These are phyloP conservation scores for Henckelia pumila DNA, from an alignment of 257 asterid species.

Conservation along the genomic window DNA sequence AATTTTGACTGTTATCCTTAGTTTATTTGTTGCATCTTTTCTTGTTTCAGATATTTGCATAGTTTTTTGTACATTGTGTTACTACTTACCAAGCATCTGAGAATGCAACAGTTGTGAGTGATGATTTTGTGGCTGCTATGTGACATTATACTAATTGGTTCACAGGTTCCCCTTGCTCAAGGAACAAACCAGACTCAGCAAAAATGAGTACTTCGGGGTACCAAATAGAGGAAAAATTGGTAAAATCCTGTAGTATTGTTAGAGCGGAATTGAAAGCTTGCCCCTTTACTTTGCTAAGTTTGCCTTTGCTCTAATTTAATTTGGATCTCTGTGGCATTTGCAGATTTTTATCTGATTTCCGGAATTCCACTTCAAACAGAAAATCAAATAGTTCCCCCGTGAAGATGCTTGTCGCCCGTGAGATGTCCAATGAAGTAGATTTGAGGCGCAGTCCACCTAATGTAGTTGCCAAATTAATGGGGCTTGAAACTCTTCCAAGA, in stretches of 20 bases:
- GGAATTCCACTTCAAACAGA: constrained; percentile 43
- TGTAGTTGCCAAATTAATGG: constrained; percentile 95
- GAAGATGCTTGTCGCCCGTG: constrained; percentile 89
- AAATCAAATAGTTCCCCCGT: constrained; percentile 65
- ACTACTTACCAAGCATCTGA: constrained; percentile 9
- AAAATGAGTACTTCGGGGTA: constrained; percentile 47
- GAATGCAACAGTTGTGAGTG: neutral
- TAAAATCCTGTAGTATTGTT: constrained; percentile 27
- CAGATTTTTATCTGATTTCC: constrained; percentile 58
- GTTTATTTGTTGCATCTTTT: neutral
- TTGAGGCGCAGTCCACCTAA: constrained; percentile 59
- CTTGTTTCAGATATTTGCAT: constrained; percentile 7
- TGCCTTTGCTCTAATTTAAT: constrained; percentile 19
- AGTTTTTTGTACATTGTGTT: neutral
- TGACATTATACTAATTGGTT: constrained; percentile 28
- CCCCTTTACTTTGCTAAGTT: constrained; percentile 19
- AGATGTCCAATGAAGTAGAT: constrained; percentile 79
- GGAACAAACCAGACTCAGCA: constrained; percentile 69
- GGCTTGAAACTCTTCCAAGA: constrained; percentile 86
- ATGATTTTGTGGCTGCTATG: constrained; percentile 11
- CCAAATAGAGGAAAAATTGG: constrained; percentile 63
- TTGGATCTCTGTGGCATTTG: constrained; percentile 30
- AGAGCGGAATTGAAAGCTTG: constrained; percentile 10
- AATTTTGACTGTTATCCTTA: neutral
- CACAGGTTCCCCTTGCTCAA: constrained; percentile 68